Evolutionary conservation across 805 yeast genomes (phyloP), one percentile per base, ranked within the genome.

Genomic region (Kurtzmaniella cleridarum): DNA sequence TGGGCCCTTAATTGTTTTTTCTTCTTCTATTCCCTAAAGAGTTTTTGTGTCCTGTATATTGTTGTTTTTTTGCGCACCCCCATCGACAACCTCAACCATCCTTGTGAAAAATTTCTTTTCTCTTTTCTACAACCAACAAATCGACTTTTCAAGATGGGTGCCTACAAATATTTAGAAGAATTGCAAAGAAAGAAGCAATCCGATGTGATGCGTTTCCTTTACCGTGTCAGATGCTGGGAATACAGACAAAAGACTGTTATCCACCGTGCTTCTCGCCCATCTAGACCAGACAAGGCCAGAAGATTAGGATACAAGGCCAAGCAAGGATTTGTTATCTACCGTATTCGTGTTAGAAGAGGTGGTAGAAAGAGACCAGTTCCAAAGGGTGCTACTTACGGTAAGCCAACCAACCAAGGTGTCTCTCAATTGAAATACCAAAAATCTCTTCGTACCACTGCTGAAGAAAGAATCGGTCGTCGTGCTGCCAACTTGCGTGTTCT

Each of bases 381-480:
- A 79, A 93, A 93, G 93, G 98, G 98, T 87, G 98, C 97, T 67
- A 93, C 98, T 71, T 91, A 93, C 84, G 98, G 98, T 87, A 93
- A 93, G 86, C 98, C 98, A 84, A 93, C 98, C 80, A 93, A 93
- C 95, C 95, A 88, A 79, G 98, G 98, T 87, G 93, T 93, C 59
- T 81, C 81, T 81, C 97, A 93, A 75, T 86, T 93, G 79, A 93
- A 93, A 80, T 90, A 89, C 95, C 98, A 93, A 81, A 88, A 91
- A 77, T 84, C 96, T 51, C 79, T 88, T 74, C 88, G 95, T 76
- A 80, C 96, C 61, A 90, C 96, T 63, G 98, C 98, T 64, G 98
- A 93, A 80, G 98, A 93, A 81, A 87, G 98, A 79, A 95, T 91
- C 64, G 98, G 96, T 67, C 89, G 96, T 72, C 88, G 93, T 72